Conservation (phyloP, 1,284 basidiomycete species). For the Cerioporus squamosus region DNA sequence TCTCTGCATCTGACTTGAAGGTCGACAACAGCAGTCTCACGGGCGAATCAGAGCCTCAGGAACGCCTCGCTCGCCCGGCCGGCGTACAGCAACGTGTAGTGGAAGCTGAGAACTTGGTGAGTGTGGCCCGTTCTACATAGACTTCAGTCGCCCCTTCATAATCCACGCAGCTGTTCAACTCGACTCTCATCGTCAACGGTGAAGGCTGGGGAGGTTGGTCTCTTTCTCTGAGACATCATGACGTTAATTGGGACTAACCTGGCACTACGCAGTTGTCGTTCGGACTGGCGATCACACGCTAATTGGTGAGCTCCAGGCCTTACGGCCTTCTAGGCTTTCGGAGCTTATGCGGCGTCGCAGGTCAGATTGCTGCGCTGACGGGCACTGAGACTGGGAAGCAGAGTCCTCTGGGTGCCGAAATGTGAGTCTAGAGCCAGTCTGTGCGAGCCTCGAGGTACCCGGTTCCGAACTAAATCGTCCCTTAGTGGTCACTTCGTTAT, state of each 20-base stretch:
- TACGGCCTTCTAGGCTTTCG: neutral
- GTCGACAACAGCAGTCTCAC: conserved; percentile 74
- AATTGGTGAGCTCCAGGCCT: conserved; percentile 47
- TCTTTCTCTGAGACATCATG: neutral
- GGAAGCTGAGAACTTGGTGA: conserved; percentile 67
- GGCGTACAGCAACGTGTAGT: conserved; percentile 55
- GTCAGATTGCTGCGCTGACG: conserved; percentile 68
- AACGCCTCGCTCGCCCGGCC: conserved; percentile 50
- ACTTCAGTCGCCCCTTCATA: neutral
- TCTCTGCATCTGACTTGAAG: conserved; percentile 63
- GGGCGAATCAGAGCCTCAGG: conserved; percentile 72
- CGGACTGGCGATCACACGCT: conserved; percentile 71
- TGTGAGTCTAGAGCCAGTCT: conserved; percentile 39
- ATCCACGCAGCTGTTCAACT: conserved; percentile 59
- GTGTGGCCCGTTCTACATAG: conserved; percentile 19
- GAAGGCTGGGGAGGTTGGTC: conserved; percentile 66
- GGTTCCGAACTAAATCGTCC: neutral
- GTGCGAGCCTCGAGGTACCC: neutral
- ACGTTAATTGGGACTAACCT: conserved; percentile 2
- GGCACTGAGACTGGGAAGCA: conserved; percentile 66
- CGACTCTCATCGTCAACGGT: conserved; percentile 68
- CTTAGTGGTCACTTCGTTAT: conserved; percentile 60
- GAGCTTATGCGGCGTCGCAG: conserved; percentile 31
- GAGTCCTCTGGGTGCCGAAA: conserved; percentile 68
- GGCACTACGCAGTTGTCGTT: conserved; percentile 53